A percentile compares a stretch with the other conserved stretches of the same genome.
phyloP scores from a whole-genome alignment of 2,329 filamentous ascomycete species.

The Pseudogymnoascus sp. region DNA sequence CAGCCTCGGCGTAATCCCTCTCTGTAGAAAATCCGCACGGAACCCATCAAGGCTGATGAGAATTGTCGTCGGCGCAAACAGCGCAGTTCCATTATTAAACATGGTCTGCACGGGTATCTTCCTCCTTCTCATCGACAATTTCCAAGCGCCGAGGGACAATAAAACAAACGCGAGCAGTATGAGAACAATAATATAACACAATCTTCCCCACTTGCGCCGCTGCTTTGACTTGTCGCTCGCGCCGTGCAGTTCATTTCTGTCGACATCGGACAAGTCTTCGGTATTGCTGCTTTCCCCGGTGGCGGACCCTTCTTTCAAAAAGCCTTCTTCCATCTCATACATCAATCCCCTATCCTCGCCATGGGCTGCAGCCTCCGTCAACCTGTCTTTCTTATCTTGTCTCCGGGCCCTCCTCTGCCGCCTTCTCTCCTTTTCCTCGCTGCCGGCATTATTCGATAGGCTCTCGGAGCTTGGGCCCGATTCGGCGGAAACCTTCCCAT shows the following conservation, averaged over 20 bases:
- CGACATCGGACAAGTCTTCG: constrained; percentile 50
- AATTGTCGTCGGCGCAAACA: constrained; percentile 87
- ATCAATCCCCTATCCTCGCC: constrained; percentile 70
- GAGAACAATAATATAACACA: constrained; percentile 44
- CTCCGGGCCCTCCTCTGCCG: constrained; percentile 42
- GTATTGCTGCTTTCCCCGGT: constrained; percentile 56
- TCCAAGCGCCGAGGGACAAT: constrained; percentile 50
- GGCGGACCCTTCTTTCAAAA: constrained; percentile 56
- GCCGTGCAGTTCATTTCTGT: constrained; percentile 42
- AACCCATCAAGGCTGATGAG: constrained; percentile 94
- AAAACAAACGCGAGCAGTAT: constrained; percentile 48
- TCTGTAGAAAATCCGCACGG: constrained; percentile 82
- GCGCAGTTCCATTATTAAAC: constrained; percentile 71
- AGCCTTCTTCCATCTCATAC: constrained; percentile 86
- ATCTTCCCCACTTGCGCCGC: constrained; percentile 45
- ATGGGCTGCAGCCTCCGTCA: constrained; percentile 45
- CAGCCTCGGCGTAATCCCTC: constrained; percentile 74
- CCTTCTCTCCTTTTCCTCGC: constrained; percentile 33
- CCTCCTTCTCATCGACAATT: constrained; percentile 43
- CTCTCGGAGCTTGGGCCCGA: constrained; percentile 37
- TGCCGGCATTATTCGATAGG: not conserved
- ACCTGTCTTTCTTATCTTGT: constrained; percentile 42
- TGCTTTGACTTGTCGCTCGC: constrained; percentile 42
- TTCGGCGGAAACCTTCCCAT: constrained; percentile 35
- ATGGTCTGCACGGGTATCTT: constrained; percentile 17